Evolutionary conservation across 2,329 filamentous ascomycete species (phyloP), one percentile per base, ranked within the genome.

Genomic region (Ophiognomonia clavigignenti-juglandacearum): DNA sequence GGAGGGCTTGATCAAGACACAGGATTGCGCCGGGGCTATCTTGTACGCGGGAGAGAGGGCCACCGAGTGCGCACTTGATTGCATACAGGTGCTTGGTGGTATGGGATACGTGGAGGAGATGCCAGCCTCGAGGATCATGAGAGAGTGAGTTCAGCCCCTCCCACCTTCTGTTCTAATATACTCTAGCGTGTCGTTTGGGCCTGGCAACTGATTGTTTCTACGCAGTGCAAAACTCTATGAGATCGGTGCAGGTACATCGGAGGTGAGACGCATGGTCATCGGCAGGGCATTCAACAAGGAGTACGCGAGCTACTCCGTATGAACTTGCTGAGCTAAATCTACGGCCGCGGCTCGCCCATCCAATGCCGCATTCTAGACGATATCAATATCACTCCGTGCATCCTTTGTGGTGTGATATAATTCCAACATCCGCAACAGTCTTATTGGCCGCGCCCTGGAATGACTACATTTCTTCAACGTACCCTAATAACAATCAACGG

Each of bases 81-180:
- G 86, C 38, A 88, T 97, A 50, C 93, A 98, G 68, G 76, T 96
- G 50, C 78, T 98, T 61, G 93, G 93, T 16, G 93, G 92, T 0
- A 97, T 92, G 81, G 92, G 92, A 4, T 97, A 97, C 62, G 82
- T 95, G 57, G 95, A 96, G 65, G 93, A 98, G 69, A 89, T 97
- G 71, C 85, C 89, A 0, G 91, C 89, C 0, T 95, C 91, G 19
- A 75, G 92, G 54, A 76, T 97, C 55, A 68, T 97, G 57, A 71
- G 93, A 60, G 80, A 84, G 75, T 78, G 57, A 71, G 75, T 69
- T 44, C 40, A n/a, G 8, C 13, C 6, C 29, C 16, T 3, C 14
- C n/a, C 10, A 23, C 22, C 7, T 22, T 10, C 29, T 45, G 22
- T 19, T 19, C 10, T n/a, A 13, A 9, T 23, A 35, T 22, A 13